These are phyloP conservation scores for Bolboschoenus planiculmis DNA, from an alignment of 176 grass and related monocot genomes.

Conservation along the genomic window DNA sequence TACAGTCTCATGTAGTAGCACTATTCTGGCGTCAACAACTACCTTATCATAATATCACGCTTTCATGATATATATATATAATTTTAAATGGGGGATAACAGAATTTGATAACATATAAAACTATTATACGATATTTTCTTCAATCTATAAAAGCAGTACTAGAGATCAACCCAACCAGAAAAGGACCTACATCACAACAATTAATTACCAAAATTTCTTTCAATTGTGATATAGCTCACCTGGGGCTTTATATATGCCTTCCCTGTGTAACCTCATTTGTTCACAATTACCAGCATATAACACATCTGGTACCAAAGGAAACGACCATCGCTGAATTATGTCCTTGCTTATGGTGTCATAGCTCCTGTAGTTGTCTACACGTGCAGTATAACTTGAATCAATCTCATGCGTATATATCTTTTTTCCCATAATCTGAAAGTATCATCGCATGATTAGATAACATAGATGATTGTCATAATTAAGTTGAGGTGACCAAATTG, in stretches of 20 bases:
- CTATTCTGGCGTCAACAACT: neutral
- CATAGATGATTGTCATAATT: neutral
- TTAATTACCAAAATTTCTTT: neutral
- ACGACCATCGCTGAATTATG: slow-evolving; percentile 85
- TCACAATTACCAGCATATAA: slow-evolving; percentile 33
- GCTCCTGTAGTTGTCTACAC: slow-evolving; percentile 91
- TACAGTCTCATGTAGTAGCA: neutral
- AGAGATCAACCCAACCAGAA: neutral
- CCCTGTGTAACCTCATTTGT: slow-evolving; percentile 59
- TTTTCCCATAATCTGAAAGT: slow-evolving; percentile 92
- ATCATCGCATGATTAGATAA: neutral
- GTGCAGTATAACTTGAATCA: slow-evolving; percentile 66
- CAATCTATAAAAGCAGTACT: neutral
- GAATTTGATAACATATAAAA: neutral
- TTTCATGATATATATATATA: neutral
- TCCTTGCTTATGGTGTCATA: slow-evolving; percentile 94
- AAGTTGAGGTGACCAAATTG: neutral
- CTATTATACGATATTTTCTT: neutral
- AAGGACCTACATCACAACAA: neutral
- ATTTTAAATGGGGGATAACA: neutral
- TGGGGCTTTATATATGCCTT: slow-evolving; percentile 74
- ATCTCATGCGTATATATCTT: slow-evolving; percentile 98
- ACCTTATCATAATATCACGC: neutral
- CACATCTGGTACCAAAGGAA: slow-evolving; percentile 83
- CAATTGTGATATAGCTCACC: slow-evolving; percentile 21